Evolutionary conservation across 345 rosid genomes (phyloP), one percentile per base, ranked within the genome.

Genomic region (Boechera retrofracta): DNA sequence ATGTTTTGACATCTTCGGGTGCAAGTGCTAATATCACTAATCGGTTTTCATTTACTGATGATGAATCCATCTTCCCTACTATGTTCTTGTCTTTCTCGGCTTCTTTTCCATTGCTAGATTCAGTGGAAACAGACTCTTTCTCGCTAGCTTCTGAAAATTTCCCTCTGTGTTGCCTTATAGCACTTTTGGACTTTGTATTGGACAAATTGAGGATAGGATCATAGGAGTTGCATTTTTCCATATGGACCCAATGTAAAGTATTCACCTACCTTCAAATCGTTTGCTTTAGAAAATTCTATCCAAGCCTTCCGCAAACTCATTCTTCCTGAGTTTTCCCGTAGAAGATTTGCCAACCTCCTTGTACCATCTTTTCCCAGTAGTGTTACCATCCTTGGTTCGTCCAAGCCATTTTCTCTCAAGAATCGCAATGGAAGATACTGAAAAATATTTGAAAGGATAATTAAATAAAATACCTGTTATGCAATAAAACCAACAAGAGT

Each of bases 351-450:
- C 32, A 52, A 7, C 33, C 26, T 52, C 71, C 54, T 63, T 2
- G 41, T 63, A 45, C 77, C 77, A 60, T 52, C 69, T 52, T 31
- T 73, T 13, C 53, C 44, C 18, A 73, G 2, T n/a, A 73, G 44
- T 16, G 70, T 35, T 53, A 73, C 55, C 5, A 53, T 31, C 44
- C 70, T 69, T 39, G 77, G 31, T 28, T 72, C 44, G 7, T 10
- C 42, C 68, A 72, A 35, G 13, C 76, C 69, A 41, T 72, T 51
- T n/a, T 21, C 35, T 29, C 49, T 60, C 59, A 48, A 13, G 58
- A 48, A 60, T 12, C 5, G 24, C 74, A 16, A 3, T 49, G 76
- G 51, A 38, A 72, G 29, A 35, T 56, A 18, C 76, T 72, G 45
- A 16, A 61, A 61, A 49, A 36, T 28, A 26, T 4, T 13, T n/a